These are phyloP conservation scores for Syzygium oleosum DNA, from an alignment of 345 rosid genomes.

Conservation along the genomic window DNA sequence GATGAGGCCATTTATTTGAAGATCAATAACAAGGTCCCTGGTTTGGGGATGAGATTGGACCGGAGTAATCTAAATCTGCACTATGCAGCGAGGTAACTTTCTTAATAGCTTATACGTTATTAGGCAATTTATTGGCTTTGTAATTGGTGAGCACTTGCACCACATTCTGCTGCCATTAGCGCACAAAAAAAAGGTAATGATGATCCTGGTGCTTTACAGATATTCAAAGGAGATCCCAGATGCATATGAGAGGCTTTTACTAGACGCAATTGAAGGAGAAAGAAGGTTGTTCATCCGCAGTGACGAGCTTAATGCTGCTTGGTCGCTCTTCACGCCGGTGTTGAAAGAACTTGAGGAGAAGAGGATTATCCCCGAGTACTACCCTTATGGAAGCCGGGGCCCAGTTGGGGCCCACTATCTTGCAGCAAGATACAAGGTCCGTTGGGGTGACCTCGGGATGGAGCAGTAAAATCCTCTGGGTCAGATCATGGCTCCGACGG, in stretches of 20 bases:
- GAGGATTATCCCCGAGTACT: conserved; percentile 71
- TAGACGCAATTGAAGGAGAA: conserved; percentile 97
- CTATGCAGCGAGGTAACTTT: conserved; percentile 73
- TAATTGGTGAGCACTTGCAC: not conserved
- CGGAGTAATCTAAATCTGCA: conserved; percentile 81
- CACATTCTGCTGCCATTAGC: not conserved
- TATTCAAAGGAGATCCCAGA: conserved; percentile 96
- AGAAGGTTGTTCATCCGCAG: conserved; percentile 93
- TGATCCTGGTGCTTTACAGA: conserved; percentile 17
- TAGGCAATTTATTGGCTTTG: not conserved
- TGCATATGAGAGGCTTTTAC: conserved; percentile 93
- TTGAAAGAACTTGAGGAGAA: conserved; percentile 81
- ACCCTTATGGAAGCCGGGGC: conserved; percentile 98
- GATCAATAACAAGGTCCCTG: conserved; percentile 97
- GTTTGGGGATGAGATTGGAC: conserved; percentile 96
- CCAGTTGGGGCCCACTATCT: conserved; percentile 99
- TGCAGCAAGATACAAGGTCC: conserved; percentile 84
- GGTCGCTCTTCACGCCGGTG: conserved; percentile 81
- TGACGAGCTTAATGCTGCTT: conserved; percentile 95
- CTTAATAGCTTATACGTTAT: not conserved
- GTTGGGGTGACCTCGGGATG: conserved; percentile 81
- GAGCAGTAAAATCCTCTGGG: conserved; percentile 29
- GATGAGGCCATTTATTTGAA: conserved; percentile 96
- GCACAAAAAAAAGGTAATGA: no score
- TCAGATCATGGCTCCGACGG: not conserved